Percentiles rank a stretch among this genome's conserved stretches.
Conservation (phyloP, 2,329 filamentous ascomycete species). For the Paradendryphiella salina region DNA sequence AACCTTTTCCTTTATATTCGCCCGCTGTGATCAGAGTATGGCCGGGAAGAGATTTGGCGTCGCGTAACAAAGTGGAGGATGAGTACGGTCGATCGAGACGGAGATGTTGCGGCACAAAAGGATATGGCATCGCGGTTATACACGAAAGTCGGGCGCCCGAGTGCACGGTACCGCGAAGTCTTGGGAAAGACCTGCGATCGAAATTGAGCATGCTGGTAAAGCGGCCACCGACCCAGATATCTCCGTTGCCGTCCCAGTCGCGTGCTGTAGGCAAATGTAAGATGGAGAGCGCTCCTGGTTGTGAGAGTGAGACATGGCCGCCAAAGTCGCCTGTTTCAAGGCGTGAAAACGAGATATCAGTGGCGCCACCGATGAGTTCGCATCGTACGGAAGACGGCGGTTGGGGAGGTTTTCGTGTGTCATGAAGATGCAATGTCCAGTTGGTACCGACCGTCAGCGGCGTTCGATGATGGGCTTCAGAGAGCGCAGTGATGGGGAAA, state of each 20-base stretch:
- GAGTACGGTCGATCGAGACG: constrained; percentile 60
- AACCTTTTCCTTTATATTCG: constrained; percentile 89
- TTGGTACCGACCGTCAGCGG: constrained; percentile 86
- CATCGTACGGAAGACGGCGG: constrained; percentile 24
- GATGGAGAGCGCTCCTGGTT: constrained; percentile 81
- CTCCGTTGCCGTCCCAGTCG: constrained; percentile 64
- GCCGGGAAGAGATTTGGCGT: constrained; percentile 58
- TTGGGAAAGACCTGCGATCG: constrained; percentile 82
- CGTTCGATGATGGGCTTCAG: constrained; percentile 64
- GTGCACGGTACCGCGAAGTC: constrained; percentile 75
- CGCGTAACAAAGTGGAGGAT: constrained; percentile 58
- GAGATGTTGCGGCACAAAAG: constrained; percentile 65
- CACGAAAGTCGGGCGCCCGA: constrained; percentile 80
- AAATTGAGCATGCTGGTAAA: constrained; percentile 90
- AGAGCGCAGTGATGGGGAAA: constrained; percentile 82
- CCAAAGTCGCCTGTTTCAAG: constrained; percentile 58
- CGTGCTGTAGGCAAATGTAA: constrained; percentile 70
- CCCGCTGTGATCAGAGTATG: constrained; percentile 79
- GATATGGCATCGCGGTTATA: constrained; percentile 69
- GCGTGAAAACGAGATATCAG: constrained; percentile 36
- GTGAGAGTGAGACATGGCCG: constrained; percentile 71
- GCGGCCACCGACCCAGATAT: constrained; percentile 86
- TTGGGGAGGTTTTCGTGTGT: constrained; percentile 60
- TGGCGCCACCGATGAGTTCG: constrained; percentile 35
- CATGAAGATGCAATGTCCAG: constrained; percentile 78